Base-by-base conservation (phyloP, 305 asterid genomes). In the Petunia hybrid region DNA sequence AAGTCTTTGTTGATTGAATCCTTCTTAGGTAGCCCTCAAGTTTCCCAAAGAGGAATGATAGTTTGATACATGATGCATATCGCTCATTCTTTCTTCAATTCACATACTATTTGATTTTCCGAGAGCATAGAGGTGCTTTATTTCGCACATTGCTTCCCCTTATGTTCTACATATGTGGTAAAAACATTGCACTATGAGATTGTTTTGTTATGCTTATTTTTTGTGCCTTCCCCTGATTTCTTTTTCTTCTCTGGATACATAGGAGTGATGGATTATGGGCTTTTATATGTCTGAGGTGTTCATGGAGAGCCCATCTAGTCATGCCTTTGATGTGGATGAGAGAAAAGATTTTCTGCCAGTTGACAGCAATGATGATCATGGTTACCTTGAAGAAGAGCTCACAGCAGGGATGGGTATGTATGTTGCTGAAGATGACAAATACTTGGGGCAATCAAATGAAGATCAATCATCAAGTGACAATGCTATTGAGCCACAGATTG, bases 401-500 rank as follows among this genome's bases (percentile, higher is more conserved):
- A 74, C 83, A 4, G 56, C 70, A 35, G 13, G 64, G 22, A 69
- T 64, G 42, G 73, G 13, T 35, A 39, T 64, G 2, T 76, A 73
- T 57, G 40, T 80, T 45, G 82, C 71, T 8, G 79, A 80, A 65
- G 83, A 83, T 76, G 86, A 76, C 45, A 80, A 65, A n/a, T 75
- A 75, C 13, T 36, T 83, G 14, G 75, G 60, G 55, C 79, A 80
- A 46, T 57, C 79, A 43, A 53, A 55, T 68, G 60, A 35, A 55
- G 60, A 6, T 65, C 35, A 74, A 78, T 12, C 78, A 16, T 76
- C 71, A 22, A 48, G 38, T 67, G 80, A 82, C 13, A 56, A 76
- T 76, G 12, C 79, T 45, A 60, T 53, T 59, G 85, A 82, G 61
- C 87, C 87, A 51, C 55, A 7, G 39, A 83, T 82, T 10, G 85